Base-by-base conservation (phyloP, 371 early-diverging fungal genomes). In the Mucor circinelloides region DNA sequence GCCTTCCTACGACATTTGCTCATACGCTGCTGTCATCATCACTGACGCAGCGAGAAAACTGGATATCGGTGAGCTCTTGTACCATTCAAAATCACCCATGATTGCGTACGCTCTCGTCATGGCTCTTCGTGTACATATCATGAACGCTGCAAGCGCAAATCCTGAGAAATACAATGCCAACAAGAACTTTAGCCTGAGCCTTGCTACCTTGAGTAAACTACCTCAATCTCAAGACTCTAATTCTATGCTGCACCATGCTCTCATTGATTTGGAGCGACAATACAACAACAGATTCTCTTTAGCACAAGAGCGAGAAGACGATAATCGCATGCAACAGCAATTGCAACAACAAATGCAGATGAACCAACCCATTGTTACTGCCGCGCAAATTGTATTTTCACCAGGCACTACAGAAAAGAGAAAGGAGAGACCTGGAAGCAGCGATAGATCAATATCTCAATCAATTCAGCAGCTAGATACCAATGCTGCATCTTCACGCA, bases 71-170 rank as follows among this genome's bases (percentile, higher is more conserved):
- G 79, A 79, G 4, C 55, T 69, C 0, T 12, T 74, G 12, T 78
- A 77, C 56, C 81, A 80, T 12, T 75, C 76, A 13, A 75, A 78
- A 9, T 68, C 76, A 36, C 74, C 85, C 6, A 68, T 82, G 10
- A 61, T 71, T 0, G 69, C 71, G 1, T 79, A 82, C 58, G 73
- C 78, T 30, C 38, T 83, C 4, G 64, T 83, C 9, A 73, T 75
- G 23, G 84, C 84, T 0, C 63, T 72, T 21, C 74, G 75, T n/a
- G 66, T 81, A 12, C 84, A 83, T 58, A 63, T 83, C 6, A 74
- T 77, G 72, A 79, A 79, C 58, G 79, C 83, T 34, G 59, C 73
- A 0, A 71, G 28, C 27, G 50, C 69, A 28, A 59, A 60, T 13
- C 38, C 60, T 7, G 68, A 63, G 1, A 77, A 77, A 28, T 60